These are phyloP conservation scores for Fusarium oxysporum DNA, from an alignment of 2,329 filamentous ascomycete genomes.

Conservation along the genomic window DNA sequence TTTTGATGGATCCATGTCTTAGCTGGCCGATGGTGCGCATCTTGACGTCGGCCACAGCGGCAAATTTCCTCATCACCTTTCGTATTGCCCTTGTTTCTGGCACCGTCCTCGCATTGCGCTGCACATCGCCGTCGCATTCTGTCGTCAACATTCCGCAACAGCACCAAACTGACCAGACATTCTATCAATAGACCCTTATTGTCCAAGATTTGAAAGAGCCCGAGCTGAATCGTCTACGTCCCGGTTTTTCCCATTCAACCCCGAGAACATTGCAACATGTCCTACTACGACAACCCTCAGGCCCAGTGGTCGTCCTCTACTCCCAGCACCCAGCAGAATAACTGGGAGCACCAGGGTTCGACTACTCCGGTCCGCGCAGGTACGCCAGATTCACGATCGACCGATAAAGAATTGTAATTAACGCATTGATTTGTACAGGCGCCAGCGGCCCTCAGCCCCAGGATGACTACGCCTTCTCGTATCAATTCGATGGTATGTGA, in stretches of 20 bases:
- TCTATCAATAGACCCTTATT: constrained; percentile 25
- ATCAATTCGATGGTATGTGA: constrained; percentile 88
- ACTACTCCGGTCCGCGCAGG: constrained; percentile 56
- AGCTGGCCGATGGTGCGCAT: constrained; percentile 43
- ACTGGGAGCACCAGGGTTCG: constrained; percentile 60
- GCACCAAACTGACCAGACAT: constrained; percentile 29
- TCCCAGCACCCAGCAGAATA: constrained; percentile 51
- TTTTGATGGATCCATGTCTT: constrained; percentile 42
- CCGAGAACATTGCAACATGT: constrained; percentile 50
- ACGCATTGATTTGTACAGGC: constrained; percentile 59
- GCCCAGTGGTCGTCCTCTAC: constrained; percentile 53
- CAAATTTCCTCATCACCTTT: constrained; percentile 39
- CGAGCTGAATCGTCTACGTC: constrained; percentile 18
- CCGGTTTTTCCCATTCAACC: constrained; percentile 33
- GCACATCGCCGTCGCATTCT: constrained; percentile 24
- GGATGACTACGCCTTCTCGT: constrained; percentile 84
- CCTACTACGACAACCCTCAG: constrained; percentile 60
- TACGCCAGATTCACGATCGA: constrained; percentile 37
- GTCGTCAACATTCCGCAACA: constrained; percentile 15
- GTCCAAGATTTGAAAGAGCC: constrained; percentile 28
- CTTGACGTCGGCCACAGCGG: constrained; percentile 36
- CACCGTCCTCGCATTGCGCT: constrained; percentile 28
- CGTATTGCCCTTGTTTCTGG: constrained; percentile 22
- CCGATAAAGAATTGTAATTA: constrained; percentile 6
- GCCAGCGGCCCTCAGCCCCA: constrained; percentile 79